These are phyloP conservation scores for Diaporthe helianthi DNA, from an alignment of 2,329 filamentous ascomycete species.

Conservation along the genomic window DNA sequence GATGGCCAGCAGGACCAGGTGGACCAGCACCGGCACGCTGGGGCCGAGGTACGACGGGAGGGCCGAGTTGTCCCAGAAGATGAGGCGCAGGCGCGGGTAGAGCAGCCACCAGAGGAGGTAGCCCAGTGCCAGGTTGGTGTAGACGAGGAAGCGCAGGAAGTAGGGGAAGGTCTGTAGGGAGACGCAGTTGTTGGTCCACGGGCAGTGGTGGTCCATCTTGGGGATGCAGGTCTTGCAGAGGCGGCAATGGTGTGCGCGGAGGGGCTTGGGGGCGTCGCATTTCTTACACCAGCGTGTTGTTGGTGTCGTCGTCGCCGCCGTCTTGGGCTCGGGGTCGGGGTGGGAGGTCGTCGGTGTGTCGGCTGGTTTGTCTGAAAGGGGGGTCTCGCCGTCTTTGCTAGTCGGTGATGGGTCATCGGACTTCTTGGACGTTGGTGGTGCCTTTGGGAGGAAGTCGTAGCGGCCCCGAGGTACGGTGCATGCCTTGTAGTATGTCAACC, in stretches of 20 bases:
- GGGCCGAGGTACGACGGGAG: slow-evolving; percentile 80
- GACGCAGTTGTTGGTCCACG: slow-evolving; percentile 85
- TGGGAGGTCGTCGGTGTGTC: neutral
- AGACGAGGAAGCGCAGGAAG: slow-evolving; percentile 80
- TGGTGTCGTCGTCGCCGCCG: slow-evolving; percentile 34
- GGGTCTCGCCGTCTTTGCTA: neutral
- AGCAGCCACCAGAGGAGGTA: slow-evolving; percentile 68
- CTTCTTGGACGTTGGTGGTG: slow-evolving; percentile 29
- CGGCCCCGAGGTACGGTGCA: slow-evolving; percentile 65
- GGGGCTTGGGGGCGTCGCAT: slow-evolving; percentile 76
- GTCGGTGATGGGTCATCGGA: neutral
- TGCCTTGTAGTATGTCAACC: slow-evolving; percentile 72
- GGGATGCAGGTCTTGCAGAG: slow-evolving; percentile 77
- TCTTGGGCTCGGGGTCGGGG: slow-evolving; percentile 36
- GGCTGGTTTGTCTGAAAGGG: neutral
- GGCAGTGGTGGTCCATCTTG: slow-evolving; percentile 87
- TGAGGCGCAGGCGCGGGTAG: slow-evolving; percentile 60
- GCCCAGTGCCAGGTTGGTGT: slow-evolving; percentile 67
- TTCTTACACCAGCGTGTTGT: slow-evolving; percentile 73
- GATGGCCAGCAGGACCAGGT: slow-evolving; percentile 67
- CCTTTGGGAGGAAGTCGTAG: slow-evolving; percentile 51
- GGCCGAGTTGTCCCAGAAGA: slow-evolving; percentile 68
- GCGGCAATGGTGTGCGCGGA: slow-evolving; percentile 82
- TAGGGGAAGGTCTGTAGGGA: slow-evolving; percentile 83
- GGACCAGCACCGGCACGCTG: slow-evolving; percentile 61